Evolutionary conservation across 2,329 filamentous ascomycete species (phyloP), one percentile per base, ranked within the genome.

Genomic region (Paecilomyces niveus): DNA sequence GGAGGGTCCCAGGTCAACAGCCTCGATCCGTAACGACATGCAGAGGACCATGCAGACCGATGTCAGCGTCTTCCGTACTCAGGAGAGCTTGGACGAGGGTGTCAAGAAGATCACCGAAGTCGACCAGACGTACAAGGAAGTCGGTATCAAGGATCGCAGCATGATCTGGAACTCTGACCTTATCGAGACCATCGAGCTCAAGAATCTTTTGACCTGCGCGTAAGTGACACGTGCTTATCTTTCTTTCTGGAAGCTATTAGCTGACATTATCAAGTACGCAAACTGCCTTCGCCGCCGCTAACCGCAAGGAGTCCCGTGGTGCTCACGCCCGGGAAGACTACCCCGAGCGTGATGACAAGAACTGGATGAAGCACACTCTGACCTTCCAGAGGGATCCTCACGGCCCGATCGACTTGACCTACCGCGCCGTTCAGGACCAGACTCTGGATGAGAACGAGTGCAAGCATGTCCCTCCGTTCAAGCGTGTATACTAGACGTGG

Each of bases 91-190:
- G 75, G 91, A 97, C 67, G 90, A 97, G 78, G 93, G 93, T 85
- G 92, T 96, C 62, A 81, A 83, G 77, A 92, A 87, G 82, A 94
- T 97, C 76, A 86, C 80, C 64, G 86, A 91, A 67, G 90, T 97
- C 67, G 93, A 97, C 75, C 77, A 84, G 68, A 83, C 81, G 70
- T 97, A 89, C 80, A 78, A 82, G 68, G 83, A 97, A 72, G 88
- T 97, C 67, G 90, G 91, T 71, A 97, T 90, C 80, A 96, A 96
- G 85, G 93, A 97, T 78, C 89, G 94, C 77, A 95, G 90, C 84
- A 97, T 97, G 93, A 97, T 97, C 82, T 97, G 93, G 93, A 97
- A 97, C 86, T 92, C 90, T 24, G 93, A 97, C 72, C 85, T 97
- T 45, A 91, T 96, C 62, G 93, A 97, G 84, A 96, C 93, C 7